Evolutionary conservation across 1,284 basidiomycete species (phyloP), one percentile per base, ranked within the genome.

Genomic region (Nidula niveotomentosa): DNA sequence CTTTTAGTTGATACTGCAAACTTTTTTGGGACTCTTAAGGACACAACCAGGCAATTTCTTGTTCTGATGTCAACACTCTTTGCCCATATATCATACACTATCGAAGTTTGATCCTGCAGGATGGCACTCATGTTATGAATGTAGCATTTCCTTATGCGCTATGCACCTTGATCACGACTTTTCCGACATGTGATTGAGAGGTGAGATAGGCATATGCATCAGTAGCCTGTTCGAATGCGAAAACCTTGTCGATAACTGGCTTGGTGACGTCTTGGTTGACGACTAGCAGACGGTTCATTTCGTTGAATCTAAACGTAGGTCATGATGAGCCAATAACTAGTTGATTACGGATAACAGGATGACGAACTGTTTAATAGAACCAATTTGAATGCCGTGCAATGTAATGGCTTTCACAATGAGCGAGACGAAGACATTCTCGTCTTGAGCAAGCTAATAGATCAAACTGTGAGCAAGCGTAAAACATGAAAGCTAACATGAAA

Each of bases 211-310:
- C 66, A 55, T 73, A 80, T 0, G 81, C 82, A 49, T 77, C 63
- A 41, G 69, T 62, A 3, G 73, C 73, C 33, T 84, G 62, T 30
- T 80, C 74, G 54, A 82, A 84, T 8, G 67, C 45, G 65, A 84
- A 83, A 0, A 82, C 75, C 60, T 74, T 79, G 67, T 84, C 78
- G 18, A 84, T 63, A 33, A 79, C 67, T 1, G 80, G 80, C 33
- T 65, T 68, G 10, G 81, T 77, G 35, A 63, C 59, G 30, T 73
- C 69, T 3, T 66, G 69, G 45, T 71, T 64, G 6, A 73, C 74
- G 23, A 58, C 56, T 30, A 83, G 58, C 36, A 78, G 34, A 69
- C 77, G 2, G 58, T 51, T 60, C 57, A 59, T 60, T 53, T 62
- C 65, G 44, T 48, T 63, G 62, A 68, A 62, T 50, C 56, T 72